These are phyloP conservation scores for Alopecurus myosuroides DNA, from an alignment of 176 grass and related monocot genomes.

Conservation along the genomic window DNA sequence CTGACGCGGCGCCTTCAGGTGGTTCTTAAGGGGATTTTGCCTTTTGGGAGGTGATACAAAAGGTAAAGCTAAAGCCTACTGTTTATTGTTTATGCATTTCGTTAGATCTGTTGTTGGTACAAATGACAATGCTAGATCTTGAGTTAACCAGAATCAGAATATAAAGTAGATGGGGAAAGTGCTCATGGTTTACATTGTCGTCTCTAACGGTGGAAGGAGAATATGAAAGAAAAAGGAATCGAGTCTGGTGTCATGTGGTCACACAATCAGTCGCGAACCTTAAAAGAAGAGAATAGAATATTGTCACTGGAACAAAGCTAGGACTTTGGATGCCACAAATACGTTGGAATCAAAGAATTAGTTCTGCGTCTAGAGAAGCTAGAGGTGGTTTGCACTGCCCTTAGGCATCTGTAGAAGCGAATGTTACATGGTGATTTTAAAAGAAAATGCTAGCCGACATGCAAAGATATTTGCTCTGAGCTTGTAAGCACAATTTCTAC, in stretches of 20 bases:
- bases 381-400: neutral
- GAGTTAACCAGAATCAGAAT: neutral
- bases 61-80: neutral
- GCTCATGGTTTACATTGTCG: conserved; percentile 1
- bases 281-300: conserved; percentile 8
- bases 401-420: neutral
- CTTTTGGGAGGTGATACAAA: neutral
- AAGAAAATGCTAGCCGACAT: neutral
- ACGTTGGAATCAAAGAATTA: conserved; percentile 19
- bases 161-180: neutral
- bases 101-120: conserved; percentile 24
- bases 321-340: neutral
- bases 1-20: neutral
- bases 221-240: neutral
- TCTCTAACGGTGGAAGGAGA: neutral
- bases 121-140: conserved; percentile 3
- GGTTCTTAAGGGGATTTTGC: conserved; percentile 13
- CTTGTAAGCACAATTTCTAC: neutral
- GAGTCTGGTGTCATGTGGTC: neutral
- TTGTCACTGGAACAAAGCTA: conserved; percentile 7
- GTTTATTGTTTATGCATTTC: conserved; percentile 2
- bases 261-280: neutral
- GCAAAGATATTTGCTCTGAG: neutral
- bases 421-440: neutral
- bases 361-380: conserved; percentile 8